Evolutionary conservation across 768 basidiomycete genomes (phyloP), one percentile per base, ranked within the genome.

Genomic region (Boletus rex-veris): DNA sequence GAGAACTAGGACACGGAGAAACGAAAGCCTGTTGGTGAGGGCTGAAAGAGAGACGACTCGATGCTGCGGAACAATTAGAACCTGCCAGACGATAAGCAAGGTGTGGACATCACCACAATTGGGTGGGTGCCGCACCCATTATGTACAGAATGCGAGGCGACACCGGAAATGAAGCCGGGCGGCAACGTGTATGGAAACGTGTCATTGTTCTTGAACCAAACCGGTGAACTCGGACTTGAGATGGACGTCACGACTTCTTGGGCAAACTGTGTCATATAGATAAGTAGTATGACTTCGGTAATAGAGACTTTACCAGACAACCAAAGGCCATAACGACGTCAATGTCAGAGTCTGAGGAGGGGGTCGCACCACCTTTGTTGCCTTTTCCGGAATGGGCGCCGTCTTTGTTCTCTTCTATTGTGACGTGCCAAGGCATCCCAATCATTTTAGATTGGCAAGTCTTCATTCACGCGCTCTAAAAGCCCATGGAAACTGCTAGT

Each of bases 111-210:
- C 38, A 44, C 51, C 46, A 61, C 54, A 52, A 61, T 52, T 42
- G 42, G 38, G 40, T 43, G 51, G 3, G 10, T 21, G 21, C 21
- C 21, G 30, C 33, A 18, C n/a, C 12, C 43, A 47, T 54, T 57
- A 57, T 61, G 56, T 57, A 58, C 44, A 24, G 36, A 48, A 46
- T 48, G 39, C 49, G 21, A 48, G 38, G 54, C 50, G 26, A 39
- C 15, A 18, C 40, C 67, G 66, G 67, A 69, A 18, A 69, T 66
- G 66, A 67, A 44, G 50, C 16, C 37, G 37, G 44, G 48, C 19
- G 46, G 43, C 57, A 67, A 63, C 60, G 64, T 65, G 66, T 66
- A 18, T 16, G 16, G 12, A 38, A 18, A n/a, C 37, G n/a, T 35
- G 33, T 35, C 14, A 35, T 35, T 35, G 33, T 35, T 10, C 33